Evolutionary conservation across 805 yeast species (phyloP), one percentile per base, ranked within the genome.

Genomic region (Metschnikowia peoriensis): DNA sequence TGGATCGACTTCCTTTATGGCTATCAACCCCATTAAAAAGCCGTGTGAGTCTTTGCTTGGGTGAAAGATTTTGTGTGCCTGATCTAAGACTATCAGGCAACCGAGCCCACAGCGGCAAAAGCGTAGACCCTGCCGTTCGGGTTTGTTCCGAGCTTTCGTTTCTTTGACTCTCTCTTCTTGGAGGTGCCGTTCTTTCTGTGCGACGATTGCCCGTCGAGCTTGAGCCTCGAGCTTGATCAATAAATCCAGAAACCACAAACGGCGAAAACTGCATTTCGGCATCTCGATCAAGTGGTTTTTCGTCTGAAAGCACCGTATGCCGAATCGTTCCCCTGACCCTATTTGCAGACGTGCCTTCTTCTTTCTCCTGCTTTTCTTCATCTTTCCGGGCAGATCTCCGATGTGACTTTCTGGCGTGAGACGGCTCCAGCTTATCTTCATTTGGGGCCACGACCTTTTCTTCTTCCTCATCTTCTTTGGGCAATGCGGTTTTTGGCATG

Each of bases 51-150:
- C 53, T 41, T 34, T 50, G 53, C 44, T 37, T 41, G 10, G 53
- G 50, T n/a, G 53, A 37, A 15, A 41, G 46, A 9, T 43, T 46
- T 7, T 38, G 38, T 17, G 9, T 45, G 38, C 42, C 27, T 4
- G 49, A 34, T 15, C 49, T 17, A 7, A 49, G 37, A 32, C 37
- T 45, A n/a, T 40, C 46, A 2, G 45, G 47, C 37, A 41, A 37
- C 28, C 46, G 45, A 15, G 50, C 49, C 47, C 52, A 44, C 57
- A 51, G 57, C 4, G 57, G 52, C 34, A 54, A 54, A 22, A 54
- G 43, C 29, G 52, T 50, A 34, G 54, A 46, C 2, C 48, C 17
- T 7, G 52, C 28, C 14, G 47, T 47, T 11, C 44, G 46, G 43
- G 35, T 38, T 29, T 48, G 42, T 14, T 44, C 17, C 16, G 52